Conservation (phyloP, 2,329 filamentous ascomycete species). For the Colletotrichum camelliae region DNA sequence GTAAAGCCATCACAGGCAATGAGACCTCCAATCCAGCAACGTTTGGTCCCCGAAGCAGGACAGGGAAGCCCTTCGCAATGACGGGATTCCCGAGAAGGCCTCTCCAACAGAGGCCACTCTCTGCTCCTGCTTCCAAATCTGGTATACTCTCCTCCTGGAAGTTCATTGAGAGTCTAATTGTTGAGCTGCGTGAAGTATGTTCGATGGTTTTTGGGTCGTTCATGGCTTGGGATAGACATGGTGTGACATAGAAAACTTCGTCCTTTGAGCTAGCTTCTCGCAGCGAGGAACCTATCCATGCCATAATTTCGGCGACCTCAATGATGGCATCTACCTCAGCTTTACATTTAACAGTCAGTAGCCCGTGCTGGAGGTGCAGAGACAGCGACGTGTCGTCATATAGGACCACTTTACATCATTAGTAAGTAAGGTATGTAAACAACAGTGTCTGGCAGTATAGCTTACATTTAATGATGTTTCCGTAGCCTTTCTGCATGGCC, state of each 20-base stretch:
- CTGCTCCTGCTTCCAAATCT: too few species aligned
- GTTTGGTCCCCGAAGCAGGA: background rate
- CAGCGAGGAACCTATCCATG: background rate
- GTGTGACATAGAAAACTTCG: background rate
- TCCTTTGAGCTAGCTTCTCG: background rate
- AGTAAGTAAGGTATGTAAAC: too few species aligned
- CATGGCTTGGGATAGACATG: background rate
- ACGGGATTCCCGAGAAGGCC: background rate
- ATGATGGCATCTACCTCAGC: background rate
- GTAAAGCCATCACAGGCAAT: background rate
- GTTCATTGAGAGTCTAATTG: too few species aligned
- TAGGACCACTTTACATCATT: too few species aligned
- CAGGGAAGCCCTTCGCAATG: background rate
- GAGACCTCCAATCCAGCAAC: background rate
- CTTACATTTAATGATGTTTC: background rate
- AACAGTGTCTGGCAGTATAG: background rate
- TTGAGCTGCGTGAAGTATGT: too few species aligned
- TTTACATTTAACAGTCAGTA: background rate
- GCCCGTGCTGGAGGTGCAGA: background rate
- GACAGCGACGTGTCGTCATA: too few species aligned
- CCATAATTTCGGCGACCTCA: background rate
- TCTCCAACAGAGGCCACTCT: background rate
- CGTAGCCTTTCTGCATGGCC: background rate
- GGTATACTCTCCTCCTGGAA: background rate
- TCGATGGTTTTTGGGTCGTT: too few species aligned